Evolutionary conservation across 164 flowering plant species (phyloP).

Genomic region (Cinnamomum chago): DNA sequence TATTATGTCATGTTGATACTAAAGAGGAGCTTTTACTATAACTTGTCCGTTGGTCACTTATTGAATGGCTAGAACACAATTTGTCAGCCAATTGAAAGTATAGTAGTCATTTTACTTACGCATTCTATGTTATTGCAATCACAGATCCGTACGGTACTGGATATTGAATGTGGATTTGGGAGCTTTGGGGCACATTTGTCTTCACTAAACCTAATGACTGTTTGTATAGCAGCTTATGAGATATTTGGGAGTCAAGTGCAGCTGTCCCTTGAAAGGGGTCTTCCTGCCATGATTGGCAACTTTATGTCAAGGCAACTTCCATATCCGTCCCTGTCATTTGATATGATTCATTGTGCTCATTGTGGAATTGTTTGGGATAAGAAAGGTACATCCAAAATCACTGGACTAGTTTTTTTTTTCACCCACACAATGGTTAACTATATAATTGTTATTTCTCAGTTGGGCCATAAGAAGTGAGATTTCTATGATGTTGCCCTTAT

Average conservation of each 20-base stretch:
- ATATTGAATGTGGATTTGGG: slow-evolving; percentile 96
- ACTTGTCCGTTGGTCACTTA: too few relatives aligned
- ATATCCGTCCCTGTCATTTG: slow-evolving; percentile 83
- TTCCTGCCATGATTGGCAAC: slow-evolving; percentile 88
- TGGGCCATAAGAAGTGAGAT: too few relatives aligned
- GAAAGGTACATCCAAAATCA: slow-evolving; percentile 55
- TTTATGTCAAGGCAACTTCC: slow-evolving; percentile 83
- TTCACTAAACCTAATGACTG: slow-evolving; percentile 70
- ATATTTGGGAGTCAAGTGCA: slow-evolving; percentile 95
- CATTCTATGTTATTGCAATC: slow-evolving; percentile 4
- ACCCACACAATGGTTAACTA: too few relatives aligned
- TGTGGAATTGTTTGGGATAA: slow-evolving; percentile 85
- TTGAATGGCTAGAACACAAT: too few relatives aligned
- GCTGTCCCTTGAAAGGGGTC: slow-evolving; percentile 95
- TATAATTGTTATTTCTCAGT: too few relatives aligned
- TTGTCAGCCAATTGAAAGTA: too few relatives aligned
- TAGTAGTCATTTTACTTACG: neutral
- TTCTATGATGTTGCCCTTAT: too few relatives aligned
- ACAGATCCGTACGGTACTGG: slow-evolving; percentile 79
- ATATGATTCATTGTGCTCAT: slow-evolving; percentile 95
- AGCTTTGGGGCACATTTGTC: slow-evolving; percentile 94
- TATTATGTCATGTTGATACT: too few relatives aligned
- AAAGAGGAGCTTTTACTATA: too few relatives aligned
- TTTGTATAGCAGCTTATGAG: slow-evolving; percentile 93
- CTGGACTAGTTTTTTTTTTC: too few relatives aligned